Evolutionary conservation across 176 grass and related monocot genomes (phyloP).

Genomic region (Saccharum spontaneum): DNA sequence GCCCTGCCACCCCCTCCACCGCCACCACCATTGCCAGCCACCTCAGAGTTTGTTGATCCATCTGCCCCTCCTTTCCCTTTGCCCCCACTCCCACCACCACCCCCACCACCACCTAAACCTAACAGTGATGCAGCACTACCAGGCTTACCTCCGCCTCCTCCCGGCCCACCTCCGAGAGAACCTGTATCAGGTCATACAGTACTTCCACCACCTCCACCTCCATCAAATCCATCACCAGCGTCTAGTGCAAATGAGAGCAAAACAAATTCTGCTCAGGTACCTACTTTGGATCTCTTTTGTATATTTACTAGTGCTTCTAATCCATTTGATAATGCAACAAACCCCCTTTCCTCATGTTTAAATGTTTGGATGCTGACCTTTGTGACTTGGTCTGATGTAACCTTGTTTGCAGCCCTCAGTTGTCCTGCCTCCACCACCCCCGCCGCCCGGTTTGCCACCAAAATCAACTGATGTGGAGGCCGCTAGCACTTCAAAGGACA

Average conservation of each 20-base stretch:
- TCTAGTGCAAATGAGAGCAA: conserved; percentile 43
- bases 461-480: conserved; percentile 51
- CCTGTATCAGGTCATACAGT: conserved; percentile 44
- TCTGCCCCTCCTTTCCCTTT: conserved; percentile 50
- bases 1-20: conserved; percentile 70
- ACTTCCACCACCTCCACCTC: conserved; percentile 64
- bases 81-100: conserved; percentile 52
- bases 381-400: conserved; percentile 32
- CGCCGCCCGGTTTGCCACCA: conserved; percentile 58
- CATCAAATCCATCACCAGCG: conserved; percentile 52
- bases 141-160: conserved; percentile 68
- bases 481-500: conserved; percentile 32
- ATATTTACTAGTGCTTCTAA: background rate
- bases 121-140: conserved; percentile 31
- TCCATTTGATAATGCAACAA: conserved; percentile 2
- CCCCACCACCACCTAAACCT: conserved; percentile 55
- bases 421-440: conserved; percentile 71
- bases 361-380: conserved; percentile 27
- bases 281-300: conserved; percentile 1
- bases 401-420: conserved; percentile 45
- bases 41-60: conserved; percentile 57
- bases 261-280: conserved; percentile 55
- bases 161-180: conserved; percentile 69
- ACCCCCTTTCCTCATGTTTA: background rate
- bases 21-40: conserved; percentile 59